Evolutionary conservation across 805 yeast species (phyloP).

Genomic region (Spathaspora hagerdaliae): DNA sequence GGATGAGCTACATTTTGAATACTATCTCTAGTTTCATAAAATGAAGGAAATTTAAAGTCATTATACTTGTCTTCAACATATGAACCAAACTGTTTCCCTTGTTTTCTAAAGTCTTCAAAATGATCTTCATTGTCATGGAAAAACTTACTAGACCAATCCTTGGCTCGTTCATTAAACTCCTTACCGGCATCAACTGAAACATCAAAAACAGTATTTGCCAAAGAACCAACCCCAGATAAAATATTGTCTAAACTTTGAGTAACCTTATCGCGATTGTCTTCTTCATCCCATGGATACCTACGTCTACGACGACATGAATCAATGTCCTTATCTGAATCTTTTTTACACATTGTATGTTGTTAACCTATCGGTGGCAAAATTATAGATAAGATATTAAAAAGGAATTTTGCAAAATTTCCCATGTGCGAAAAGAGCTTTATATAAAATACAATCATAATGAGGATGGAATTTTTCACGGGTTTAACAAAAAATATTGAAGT

Average conservation of each 20-base stretch:
- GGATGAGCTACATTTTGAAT: slow-evolving; percentile 1
- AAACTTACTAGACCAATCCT: slow-evolving; percentile 17
- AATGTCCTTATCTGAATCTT: neutral
- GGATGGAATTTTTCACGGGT: neutral
- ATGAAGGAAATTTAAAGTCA: slow-evolving; percentile 9
- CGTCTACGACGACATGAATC: neutral
- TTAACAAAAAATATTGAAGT: neutral
- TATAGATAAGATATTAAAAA: too few species aligned
- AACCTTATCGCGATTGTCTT: neutral
- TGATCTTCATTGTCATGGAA: slow-evolving; percentile 9
- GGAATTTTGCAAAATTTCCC: neutral
- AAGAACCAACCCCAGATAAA: slow-evolving; percentile 10
- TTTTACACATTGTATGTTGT: neutral
- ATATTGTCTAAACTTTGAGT: neutral
- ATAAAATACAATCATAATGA: too few species aligned
- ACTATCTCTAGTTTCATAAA: slow-evolving; percentile 10
- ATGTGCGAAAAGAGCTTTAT: neutral
- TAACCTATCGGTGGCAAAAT: neutral
- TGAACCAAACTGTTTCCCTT: neutral
- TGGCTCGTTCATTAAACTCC: slow-evolving; percentile 20
- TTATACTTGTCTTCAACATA: slow-evolving; percentile 3
- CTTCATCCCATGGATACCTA: neutral
- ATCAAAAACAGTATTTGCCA: slow-evolving; percentile 22
- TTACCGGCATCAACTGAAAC: slow-evolving; percentile 17
- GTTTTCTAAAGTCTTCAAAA: neutral